Evolutionary conservation across 345 rosid species (phyloP), one percentile per base, ranked within the genome.

Genomic region (Hibiscus mutabilis): DNA sequence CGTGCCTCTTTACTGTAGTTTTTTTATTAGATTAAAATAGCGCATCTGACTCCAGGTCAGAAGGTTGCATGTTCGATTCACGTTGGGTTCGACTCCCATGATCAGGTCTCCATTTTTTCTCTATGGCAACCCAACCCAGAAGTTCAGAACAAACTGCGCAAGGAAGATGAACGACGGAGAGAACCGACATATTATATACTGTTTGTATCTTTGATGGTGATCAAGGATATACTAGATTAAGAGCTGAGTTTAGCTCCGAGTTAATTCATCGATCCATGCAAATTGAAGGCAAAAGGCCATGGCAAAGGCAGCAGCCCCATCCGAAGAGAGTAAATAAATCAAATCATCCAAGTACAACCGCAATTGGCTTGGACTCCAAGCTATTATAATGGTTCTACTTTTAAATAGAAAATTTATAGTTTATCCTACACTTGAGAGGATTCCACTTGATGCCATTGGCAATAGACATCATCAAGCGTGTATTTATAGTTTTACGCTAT

Each of bases 41-140:
- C n/a, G n/a, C n/a, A 93, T 92, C 97, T 89, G 96, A 89, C 97
- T 89, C 97, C 96, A 84, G 96, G 86, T 90, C 97, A 90, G 92
- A 92, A 92, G 97, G 94, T 95, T 90, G 96, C 94, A 91, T 86
- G 93, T 89, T 92, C 89, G 93, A 90, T 89, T 92, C 88, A 88
- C 89, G 96, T 90, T 86, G 87, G 92, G 93, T 92, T 92, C 99
- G 87, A 83, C 14, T 5, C 2, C 31, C 8, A 2, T 27, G 9
- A 2, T 15, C 6, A 40, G 12, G 0, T 40, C 12, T 40, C 44
- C 44, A 37, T 9, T 9, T 9, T 37, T 40, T 40, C n/a, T 9
- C 44, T 40, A n/a, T n/a, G n/a, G n/a, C n/a, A n/a, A n/a, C n/a
- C n/a, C n/a, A n/a, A n/a, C n/a, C n/a, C n/a, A n/a, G n/a, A n/a